Base-by-base conservation (phyloP, 1,139 yeast genomes). In the Sugiyamaella xylanicola region DNA sequence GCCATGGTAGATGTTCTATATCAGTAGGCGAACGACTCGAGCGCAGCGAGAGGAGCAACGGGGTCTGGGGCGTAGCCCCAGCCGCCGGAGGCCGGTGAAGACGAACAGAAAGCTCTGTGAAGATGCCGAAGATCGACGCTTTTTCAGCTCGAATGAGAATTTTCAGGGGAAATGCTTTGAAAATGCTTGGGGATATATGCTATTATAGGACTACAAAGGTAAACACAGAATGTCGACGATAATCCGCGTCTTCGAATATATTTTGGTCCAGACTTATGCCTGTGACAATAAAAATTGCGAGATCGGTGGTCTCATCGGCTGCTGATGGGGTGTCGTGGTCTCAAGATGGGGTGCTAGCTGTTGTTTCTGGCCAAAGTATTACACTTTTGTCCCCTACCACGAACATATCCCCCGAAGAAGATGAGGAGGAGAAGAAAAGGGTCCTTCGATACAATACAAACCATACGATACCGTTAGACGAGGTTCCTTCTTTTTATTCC, bases 281-380 rank as follows among this genome's bases (percentile, higher is more conserved):
- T 32, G 40, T 40, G 32, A 64, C 61, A 48, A 53, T 64, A 35
- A 62, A 61, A 50, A 20, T 62, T 16, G 56, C 59, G 15, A 57
- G 67, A 25, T 54, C 61, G 13, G 54, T 51, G 8, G 54, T 61
- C 27, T 51, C 63, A 4, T 48, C 58, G 21, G 56, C 59, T 4
- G 57, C 59, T 5, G 60, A 61, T 8, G 67, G 64, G 16, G 29
- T 59, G 25, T 53, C 53, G 37, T 64, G 67, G 67, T 61, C 65
- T 8, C 60, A 61, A 9, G 67, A 64, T 51, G 67, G 67, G 3
- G 59, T 57, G 25, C 15, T 64, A 8, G 67, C 64, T 9, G 51
- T 63, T 2, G 51, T 54, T 5, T 37, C 61, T 13, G 63, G 62
- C 5, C 54, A 56, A 5, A 48, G 47, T 15, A 56, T 59, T 4